These are phyloP conservation scores for Omphalea diandra DNA, from an alignment of 441 rosid genomes.

Conservation along the genomic window DNA sequence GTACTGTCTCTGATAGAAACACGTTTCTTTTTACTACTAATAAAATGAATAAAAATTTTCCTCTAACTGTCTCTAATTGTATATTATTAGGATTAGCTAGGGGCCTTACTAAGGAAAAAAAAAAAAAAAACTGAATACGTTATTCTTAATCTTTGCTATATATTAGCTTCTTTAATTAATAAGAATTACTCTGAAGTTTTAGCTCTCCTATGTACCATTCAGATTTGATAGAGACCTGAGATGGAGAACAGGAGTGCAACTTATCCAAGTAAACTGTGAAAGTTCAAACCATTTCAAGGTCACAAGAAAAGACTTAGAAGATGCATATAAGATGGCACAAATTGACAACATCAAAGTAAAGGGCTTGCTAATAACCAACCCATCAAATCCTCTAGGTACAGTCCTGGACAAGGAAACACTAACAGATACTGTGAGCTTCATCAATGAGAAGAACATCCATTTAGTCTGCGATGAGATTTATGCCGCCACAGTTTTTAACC, in stretches of 20 bases:
- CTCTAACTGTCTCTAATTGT: too few relatives aligned
- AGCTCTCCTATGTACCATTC: constrained; percentile 23
- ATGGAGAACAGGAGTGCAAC: constrained; percentile 86
- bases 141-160: not conserved
- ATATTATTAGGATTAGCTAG: too few relatives aligned
- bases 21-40: too few relatives aligned
- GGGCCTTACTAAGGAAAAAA: too few relatives aligned
- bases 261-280: constrained; percentile 63
- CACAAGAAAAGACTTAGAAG: constrained; percentile 64
- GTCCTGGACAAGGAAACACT: constrained; percentile 62
- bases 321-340: constrained; percentile 60
- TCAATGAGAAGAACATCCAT: constrained; percentile 76
- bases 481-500: constrained; percentile 72
- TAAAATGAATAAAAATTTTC: too few relatives aligned
- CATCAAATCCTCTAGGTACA: constrained; percentile 91
- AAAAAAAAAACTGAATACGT: too few relatives aligned
- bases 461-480: constrained; percentile 86
- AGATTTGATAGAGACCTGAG: constrained; percentile 94
- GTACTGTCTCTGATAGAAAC: too few relatives aligned
- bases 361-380: constrained; percentile 86
- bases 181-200: too few relatives aligned
- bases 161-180: not conserved
- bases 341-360: constrained; percentile 53
- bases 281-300: constrained; percentile 71
- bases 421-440: constrained; percentile 52